A percentile compares a stretch with the other conserved stretches of the same genome.
These are phyloP conservation scores for Forsythia viridissima DNA, from an alignment of 257 asterid genomes.

Conservation along the genomic window DNA sequence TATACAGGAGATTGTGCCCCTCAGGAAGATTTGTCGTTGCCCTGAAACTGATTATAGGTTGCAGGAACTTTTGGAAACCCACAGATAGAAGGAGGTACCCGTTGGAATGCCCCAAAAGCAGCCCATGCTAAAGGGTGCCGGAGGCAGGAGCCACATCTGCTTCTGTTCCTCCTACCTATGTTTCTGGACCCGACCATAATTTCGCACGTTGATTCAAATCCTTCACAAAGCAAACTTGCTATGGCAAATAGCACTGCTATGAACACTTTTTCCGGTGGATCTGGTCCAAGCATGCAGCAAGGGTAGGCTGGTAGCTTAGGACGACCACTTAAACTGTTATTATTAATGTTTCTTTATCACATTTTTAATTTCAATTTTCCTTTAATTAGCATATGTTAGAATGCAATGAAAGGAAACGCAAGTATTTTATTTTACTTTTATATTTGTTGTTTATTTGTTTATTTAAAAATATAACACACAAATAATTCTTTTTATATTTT, in stretches of 20 bases:
- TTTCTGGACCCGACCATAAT: too few relatives aligned
- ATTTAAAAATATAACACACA: too few relatives aligned
- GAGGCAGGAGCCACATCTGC: constrained; percentile 18
- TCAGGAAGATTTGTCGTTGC: constrained; percentile 58
- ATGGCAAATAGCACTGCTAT: background rate
- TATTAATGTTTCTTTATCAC: too few relatives aligned
- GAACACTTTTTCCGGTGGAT: background rate
- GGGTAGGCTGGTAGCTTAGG: constrained; percentile 1
- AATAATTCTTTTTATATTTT: too few relatives aligned
- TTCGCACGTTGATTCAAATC: background rate
- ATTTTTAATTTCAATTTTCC: too few relatives aligned
- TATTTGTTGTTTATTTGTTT: too few relatives aligned
- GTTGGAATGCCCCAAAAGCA: constrained; percentile 27
- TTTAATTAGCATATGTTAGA: too few relatives aligned
- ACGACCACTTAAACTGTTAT: background rate
- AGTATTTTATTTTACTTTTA: too few relatives aligned
- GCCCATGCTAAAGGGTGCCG: constrained; percentile 32
- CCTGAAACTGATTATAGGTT: constrained; percentile 68
- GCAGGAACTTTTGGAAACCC: constrained; percentile 36
- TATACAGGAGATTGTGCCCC: constrained; percentile 57
- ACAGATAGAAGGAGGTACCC: constrained; percentile 17
- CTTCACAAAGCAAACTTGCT: background rate
- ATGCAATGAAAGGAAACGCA: too few relatives aligned
- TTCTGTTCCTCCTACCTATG: constrained; percentile 14
- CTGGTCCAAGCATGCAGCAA: constrained; percentile 15